phyloP scores from a whole-genome alignment of 2,329 filamentous ascomycete genomes.

The Tolypocladium endophyticum region DNA sequence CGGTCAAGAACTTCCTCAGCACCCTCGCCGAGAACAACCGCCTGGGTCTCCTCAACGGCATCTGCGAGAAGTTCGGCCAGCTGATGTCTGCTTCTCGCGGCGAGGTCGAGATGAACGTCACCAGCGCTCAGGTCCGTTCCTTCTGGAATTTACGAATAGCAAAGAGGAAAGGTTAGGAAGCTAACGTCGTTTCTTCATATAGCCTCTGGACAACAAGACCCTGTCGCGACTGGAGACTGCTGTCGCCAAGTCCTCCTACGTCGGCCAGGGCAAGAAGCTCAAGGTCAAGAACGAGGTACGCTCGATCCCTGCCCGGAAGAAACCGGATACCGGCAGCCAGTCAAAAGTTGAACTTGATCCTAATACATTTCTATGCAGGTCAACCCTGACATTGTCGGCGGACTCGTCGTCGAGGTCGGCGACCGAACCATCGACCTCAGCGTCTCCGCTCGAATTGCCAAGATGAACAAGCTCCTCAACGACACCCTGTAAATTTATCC shows the following conservation, averaged over 20 bases:
- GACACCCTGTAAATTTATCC: conserved; percentile 75
- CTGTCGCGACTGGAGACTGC: conserved; percentile 78
- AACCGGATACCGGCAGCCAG: background rate
- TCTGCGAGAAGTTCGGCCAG: conserved; percentile 76
- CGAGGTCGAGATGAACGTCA: conserved; percentile 88
- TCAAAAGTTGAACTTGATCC: background rate
- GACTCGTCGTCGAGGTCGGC: conserved; percentile 89
- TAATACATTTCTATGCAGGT: conserved; percentile 43
- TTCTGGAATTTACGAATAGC: background rate
- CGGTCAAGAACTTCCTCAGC: conserved; percentile 86
- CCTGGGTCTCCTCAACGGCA: conserved; percentile 67
- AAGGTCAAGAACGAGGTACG: conserved; percentile 85
- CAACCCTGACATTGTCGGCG: conserved; percentile 89
- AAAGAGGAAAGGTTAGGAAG: background rate
- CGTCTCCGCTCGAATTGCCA: conserved; percentile 87
- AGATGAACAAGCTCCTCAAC: conserved; percentile 98
- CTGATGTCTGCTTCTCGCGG: conserved; percentile 84
- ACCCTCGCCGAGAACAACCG: conserved; percentile 96
- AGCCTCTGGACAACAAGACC: conserved; percentile 82
- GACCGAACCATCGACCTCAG: conserved; percentile 97
- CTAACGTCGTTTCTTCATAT: conserved; percentile 1
- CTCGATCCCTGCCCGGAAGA: background rate
- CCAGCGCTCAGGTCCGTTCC: conserved; percentile 71
- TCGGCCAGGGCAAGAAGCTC: conserved; percentile 89
- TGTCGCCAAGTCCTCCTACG: conserved; percentile 80